Evolutionary conservation across 345 rosid species (phyloP), one percentile per base, ranked within the genome.

Genomic region (Microthlaspi erraticum): DNA sequence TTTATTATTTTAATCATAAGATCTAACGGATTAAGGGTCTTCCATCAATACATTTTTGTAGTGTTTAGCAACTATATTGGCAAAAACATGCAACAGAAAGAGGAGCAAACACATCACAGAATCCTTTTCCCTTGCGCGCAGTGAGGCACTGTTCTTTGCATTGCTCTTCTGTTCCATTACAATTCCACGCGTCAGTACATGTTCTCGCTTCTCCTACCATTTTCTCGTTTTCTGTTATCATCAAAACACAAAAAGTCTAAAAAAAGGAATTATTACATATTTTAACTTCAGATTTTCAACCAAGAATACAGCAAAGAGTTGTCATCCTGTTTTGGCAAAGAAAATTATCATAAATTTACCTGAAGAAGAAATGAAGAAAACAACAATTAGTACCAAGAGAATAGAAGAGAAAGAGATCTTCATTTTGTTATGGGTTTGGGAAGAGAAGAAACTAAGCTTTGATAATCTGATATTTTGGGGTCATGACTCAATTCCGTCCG

Each of bases 281-380:
- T 19, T 50, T 1, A 18, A 20, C 6, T 48, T 19, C 3, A 10
- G 3, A 9, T 9, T 49, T 11, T 54, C 38, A 52, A 13, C 3
- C 34, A 23, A 42, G 46, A 42, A n/a, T 42, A n/a, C 46, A 42
- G 4, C 44, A 37, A 36, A 10, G 29, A 36, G 11, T 36, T 58
- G 0, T 59, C 18, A 18, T 11, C 14, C 8, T 13, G 18, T 37
- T 44, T 37, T 36, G 16, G 16, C 14, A 14, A 16, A 61, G 17
- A 45, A n/a, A 8, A 3, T 45, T 10, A 46, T 63, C 43, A 45
- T 6, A 45, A 20, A 13, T 37, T 37, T 50, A 65, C 70, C 59
- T 8, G 70, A n/a, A 65, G 70, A 65, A 23, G 49, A 46, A 12
- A 64, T 20, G 4, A 64, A 20, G 10, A 64, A 64, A 33, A 64